Base-by-base conservation (phyloP, 768 basidiomycete species). In the Inosperma sp. region DNA sequence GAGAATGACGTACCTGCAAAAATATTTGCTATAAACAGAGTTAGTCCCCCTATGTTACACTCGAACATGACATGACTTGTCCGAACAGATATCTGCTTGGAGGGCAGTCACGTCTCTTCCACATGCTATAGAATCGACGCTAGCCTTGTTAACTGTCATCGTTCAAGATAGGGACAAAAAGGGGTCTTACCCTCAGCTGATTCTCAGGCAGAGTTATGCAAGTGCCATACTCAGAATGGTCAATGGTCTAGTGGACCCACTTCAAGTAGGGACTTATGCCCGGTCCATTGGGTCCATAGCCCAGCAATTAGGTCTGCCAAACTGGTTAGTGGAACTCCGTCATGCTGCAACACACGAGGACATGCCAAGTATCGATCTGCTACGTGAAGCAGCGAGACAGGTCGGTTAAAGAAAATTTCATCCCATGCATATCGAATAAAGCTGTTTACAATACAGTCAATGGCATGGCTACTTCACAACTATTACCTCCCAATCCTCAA, bases 321-420 rank as follows among this genome's bases (percentile, higher is more conserved):
- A 76, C 0, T 93, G 88, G 85, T 74, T 98, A 8, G 93, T 99
- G 10, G 91, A 95, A 57, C 74, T 98, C 9, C 78, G 96, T 33
- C 96, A 98, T 70, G 90, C 92, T 22, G 90, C 91, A 10, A 99
- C 96, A 1, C 96, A 98, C 61, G 95, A 98, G 61, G 91, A 95
- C 53, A 70, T 98, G 10, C 96, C 95, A 0, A 85, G 85, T 56
- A 72, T 97, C 8, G 82, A 84, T 47, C 67, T 93, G 4, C 74
- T 96, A 14, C 78, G 86, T 48, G 82, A 89, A 52, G 93, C 84
- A 0, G 80, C 84, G 26, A 73, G 76, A 49, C 86, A 94, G 78
- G 92, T 75, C 53, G 46, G 56, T 31, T 17, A 12, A 3, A 44
- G 48, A 9, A 16, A 21, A 27, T n/a, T 52, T 16, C 47, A 27